Conservation (phyloP, 163 green algal genomes). For the Botryococcus braunii region DNA sequence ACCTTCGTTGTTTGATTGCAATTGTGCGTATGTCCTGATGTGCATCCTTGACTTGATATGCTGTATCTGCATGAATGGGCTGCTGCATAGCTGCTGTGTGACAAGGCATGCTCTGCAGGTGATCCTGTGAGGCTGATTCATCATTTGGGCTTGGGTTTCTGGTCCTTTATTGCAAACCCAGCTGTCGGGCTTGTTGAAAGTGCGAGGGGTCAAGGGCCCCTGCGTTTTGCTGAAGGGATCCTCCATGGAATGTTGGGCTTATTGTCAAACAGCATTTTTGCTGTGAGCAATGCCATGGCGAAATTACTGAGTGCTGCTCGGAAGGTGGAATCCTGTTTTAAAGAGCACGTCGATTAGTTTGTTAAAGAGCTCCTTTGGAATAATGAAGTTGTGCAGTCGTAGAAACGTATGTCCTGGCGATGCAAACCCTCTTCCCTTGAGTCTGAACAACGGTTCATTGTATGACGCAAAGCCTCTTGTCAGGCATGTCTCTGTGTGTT, state of each 20-base stretch:
- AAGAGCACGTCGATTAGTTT: slow-evolving; percentile 15
- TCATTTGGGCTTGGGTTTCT: slow-evolving; percentile 66
- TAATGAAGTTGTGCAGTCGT: background rate
- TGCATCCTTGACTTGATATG: no score
- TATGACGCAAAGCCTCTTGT: background rate
- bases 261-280: slow-evolving; percentile 41
- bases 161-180: slow-evolving; percentile 66
- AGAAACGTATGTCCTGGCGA: background rate
- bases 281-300: slow-evolving; percentile 28
- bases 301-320: slow-evolving; percentile 28
- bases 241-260: slow-evolving; percentile 15
- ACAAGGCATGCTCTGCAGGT: no score
- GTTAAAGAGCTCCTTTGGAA: background rate
- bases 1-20: no score
- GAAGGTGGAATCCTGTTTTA: slow-evolving; percentile 20
- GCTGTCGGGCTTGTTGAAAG: slow-evolving; percentile 39
- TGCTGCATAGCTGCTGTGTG: no score
- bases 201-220: slow-evolving; percentile 20
- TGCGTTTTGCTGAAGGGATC: slow-evolving; percentile 16
- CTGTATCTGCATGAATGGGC: no score
- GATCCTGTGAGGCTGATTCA: slow-evolving; percentile 67
- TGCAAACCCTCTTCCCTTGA: background rate
- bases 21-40: no score
- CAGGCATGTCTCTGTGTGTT: background rate
- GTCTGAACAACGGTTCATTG: no score